Base-by-base conservation (phyloP, 768 basidiomycete species). In the Clitopilus hobsonii region DNA sequence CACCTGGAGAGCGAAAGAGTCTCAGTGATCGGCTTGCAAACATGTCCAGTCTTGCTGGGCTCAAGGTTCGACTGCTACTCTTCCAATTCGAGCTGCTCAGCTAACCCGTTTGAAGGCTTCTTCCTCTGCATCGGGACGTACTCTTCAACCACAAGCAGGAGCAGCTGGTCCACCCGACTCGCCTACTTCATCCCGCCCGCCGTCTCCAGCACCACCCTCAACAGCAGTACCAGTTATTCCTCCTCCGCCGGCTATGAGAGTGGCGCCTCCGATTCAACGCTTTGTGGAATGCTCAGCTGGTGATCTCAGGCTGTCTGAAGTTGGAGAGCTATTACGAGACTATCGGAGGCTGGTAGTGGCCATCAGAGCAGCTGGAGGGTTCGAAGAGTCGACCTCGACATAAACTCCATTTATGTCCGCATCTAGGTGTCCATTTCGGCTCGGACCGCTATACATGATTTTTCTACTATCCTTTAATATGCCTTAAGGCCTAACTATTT, bases 1-100 rank as follows among this genome's bases (percentile, higher is more conserved):
- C 50, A 52, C 51, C 57, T 52, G 62, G 52, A 51, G 62, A 55
- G 55, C 71, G 92, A 54, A 87, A 85, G 69, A 94, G 84, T 60
- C 69, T 98, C 38, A 82, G 88, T 16, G 94, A 94, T 70, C 77
- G 94, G 30, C 69, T 98, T 62, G 89, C 93, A 6, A 83, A 81
- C 56, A 82, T 95, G 68, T 86, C 90, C 6, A 85, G 79, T 62
- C 74, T 78, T 55, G 73, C 80, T 51, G 74, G 79, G 38, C 70
- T 76, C 38, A 79, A 73, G 73, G 74, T 75, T 26, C 24, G 61
- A 41, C 16, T 26, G 18, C 22, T 16, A 41, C 49, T 54, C 11
- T 47, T 52, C 24, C 36, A 48, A 38, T 18, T 53, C 38, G 51
- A 20, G 10, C 38, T 52, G 26, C 47, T 57, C n/a, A 58, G 58